Conservation (phyloP, 75 land plant genomes). For the Adiantum capillusveneris region DNA sequence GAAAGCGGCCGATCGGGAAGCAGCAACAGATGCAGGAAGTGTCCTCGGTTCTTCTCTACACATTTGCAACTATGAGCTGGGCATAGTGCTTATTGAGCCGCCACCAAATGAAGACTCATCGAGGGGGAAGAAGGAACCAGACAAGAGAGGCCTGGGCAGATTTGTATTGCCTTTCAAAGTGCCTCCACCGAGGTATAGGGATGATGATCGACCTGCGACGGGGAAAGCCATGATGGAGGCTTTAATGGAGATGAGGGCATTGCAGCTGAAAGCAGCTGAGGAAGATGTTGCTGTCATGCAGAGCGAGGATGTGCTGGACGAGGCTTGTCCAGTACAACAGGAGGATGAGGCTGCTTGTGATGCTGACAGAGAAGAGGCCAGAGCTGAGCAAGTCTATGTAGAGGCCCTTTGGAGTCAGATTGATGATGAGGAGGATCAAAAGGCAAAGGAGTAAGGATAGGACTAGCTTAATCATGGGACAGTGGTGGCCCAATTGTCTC, state of each 20-base stretch:
- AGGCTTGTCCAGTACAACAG: not conserved
- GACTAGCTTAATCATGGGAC: too few relatives aligned
- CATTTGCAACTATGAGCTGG: conserved; percentile 80
- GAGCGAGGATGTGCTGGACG: conserved; percentile 5
- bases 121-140: not conserved
- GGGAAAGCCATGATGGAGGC: conserved; percentile 52
- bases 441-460: too few relatives aligned
- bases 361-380: conserved; percentile 28
- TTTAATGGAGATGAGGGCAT: conserved; percentile 19
- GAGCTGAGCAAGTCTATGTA: conserved; percentile 64
- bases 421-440: conserved; percentile 22
- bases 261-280: conserved; percentile 6
- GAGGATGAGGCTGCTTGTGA: conserved; percentile 23
- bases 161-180: conserved; percentile 65
- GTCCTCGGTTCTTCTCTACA: conserved; percentile 32
- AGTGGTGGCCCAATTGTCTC: too few relatives aligned
- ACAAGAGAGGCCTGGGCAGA: conserved; percentile 33
- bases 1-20: conserved; percentile 3
- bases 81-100: conserved; percentile 54
- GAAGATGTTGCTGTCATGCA: conserved; percentile 15
- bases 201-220: conserved; percentile 67
- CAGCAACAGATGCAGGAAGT: not conserved
- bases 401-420: conserved; percentile 69
- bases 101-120: conserved; percentile 23
- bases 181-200: conserved; percentile 62